These are phyloP conservation scores for Linnemannia zychae DNA, from an alignment of 192 early-diverging fungal species.

Conservation along the genomic window DNA sequence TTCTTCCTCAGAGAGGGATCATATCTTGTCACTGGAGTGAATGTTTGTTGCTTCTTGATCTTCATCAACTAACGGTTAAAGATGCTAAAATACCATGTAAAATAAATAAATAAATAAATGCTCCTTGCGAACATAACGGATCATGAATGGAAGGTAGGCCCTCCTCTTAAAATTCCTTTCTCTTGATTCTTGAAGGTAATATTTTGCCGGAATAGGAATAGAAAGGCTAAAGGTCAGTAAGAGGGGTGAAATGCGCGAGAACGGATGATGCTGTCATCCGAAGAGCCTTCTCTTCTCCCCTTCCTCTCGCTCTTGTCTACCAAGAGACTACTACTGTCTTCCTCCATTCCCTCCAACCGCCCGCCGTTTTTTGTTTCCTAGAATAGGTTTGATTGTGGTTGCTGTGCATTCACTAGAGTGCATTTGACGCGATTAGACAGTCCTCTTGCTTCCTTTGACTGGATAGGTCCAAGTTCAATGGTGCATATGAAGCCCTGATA, in stretches of 20 bases:
- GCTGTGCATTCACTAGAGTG: neutral
- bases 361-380: neutral
- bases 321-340: neutral
- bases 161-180: neutral
- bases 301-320: neutral
- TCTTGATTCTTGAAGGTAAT: neutral
- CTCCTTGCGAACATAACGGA: neutral
- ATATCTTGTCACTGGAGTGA: neutral
- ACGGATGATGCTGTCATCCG: neutral
- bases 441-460: neutral
- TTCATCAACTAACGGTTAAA: neutral
- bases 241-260: neutral
- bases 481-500: neutral
- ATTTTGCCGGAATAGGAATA: neutral
- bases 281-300: neutral
- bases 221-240: neutral
- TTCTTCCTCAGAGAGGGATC: neutral
- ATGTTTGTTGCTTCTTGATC: neutral
- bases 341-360: neutral
- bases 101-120: neutral
- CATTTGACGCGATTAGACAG: no score
- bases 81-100: neutral
- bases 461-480: neutral
- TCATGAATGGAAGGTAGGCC: neutral
- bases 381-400: neutral